These are phyloP conservation scores for Stachybotrys chlorohalonatus DNA, from an alignment of 2,329 filamentous ascomycete species.

Conservation along the genomic window DNA sequence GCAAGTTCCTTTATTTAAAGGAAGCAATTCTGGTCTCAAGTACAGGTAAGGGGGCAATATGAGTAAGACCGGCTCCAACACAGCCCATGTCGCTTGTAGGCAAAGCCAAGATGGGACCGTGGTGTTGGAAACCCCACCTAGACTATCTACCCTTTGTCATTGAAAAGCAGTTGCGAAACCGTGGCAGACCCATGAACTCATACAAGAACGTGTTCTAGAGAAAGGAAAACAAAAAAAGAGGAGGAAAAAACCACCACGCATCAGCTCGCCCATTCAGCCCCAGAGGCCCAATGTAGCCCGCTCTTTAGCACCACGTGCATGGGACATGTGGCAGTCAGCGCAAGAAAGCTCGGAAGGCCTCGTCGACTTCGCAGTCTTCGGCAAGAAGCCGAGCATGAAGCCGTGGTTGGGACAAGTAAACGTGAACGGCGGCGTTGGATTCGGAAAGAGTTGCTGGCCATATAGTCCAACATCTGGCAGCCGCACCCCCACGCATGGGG, in stretches of 20 bases:
- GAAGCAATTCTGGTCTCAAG: conserved; percentile 9
- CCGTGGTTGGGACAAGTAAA: no score
- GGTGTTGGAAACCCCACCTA: neutral
- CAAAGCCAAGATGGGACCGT: neutral
- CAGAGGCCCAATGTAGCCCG: neutral
- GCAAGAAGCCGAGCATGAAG: no score
- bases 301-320: no score
- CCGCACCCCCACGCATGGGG: no score
- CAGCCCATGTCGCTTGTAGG: neutral
- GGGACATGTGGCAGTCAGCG: no score
- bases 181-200: neutral
- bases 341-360: no score
- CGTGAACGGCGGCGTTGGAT: no score
- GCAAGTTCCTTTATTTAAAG: conserved; percentile 10
- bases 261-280: neutral
- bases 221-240: neutral
- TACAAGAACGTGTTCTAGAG: neutral
- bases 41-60: conserved; percentile 8
- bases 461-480: no score
- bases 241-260: neutral
- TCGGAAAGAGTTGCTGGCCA: no score
- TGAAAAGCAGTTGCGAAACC: neutral
- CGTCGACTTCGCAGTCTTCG: no score
- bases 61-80: neutral
- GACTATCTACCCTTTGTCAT: neutral